phyloP scores from a whole-genome alignment of 305 asterid genomes.

The Fraxinus xanthoxyloides region DNA sequence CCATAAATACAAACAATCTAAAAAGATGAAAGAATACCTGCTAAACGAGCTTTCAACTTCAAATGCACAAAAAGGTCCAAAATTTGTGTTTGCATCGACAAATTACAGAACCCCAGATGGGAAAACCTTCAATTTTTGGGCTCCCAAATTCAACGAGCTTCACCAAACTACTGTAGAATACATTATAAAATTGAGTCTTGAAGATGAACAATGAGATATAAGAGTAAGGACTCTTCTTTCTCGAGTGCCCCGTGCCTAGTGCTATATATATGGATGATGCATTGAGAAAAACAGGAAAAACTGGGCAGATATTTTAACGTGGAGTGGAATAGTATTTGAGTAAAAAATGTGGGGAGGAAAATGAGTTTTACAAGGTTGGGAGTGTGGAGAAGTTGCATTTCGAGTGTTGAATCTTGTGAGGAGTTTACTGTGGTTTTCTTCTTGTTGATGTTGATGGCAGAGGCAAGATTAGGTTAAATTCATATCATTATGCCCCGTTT shows the following conservation, averaged over 20 bases:
- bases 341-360: slow-evolving; percentile 11
- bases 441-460: too few species aligned
- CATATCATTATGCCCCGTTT: too few species aligned
- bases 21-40: slow-evolving; percentile 27
- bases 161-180: slow-evolving; percentile 17
- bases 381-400: slow-evolving; percentile 28
- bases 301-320: not conserved
- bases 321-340: slow-evolving; percentile 5
- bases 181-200: slow-evolving; percentile 15
- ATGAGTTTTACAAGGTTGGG: slow-evolving; percentile 18
- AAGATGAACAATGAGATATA: slow-evolving; percentile 9
- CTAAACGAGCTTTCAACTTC: slow-evolving; percentile 29
- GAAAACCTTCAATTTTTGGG: slow-evolving; percentile 24
- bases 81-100: slow-evolving; percentile 37
- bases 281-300: slow-evolving; percentile 16
- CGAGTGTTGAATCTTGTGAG: slow-evolving; percentile 43
- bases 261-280: slow-evolving; percentile 22
- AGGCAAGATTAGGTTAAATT: too few species aligned
- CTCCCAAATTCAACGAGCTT: slow-evolving; percentile 8
- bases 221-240: slow-evolving; percentile 12
- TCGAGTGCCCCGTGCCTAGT: not conserved
- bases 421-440: slow-evolving; percentile 21
- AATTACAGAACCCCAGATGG: slow-evolving; percentile 34
- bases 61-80: slow-evolving; percentile 38
- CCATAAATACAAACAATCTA: not conserved